A percentile compares a stretch with the other conserved stretches of the same genome.
Evolutionary conservation across 495 filamentous ascomycete species (phyloP).

Genomic region (Hypoxylon fragiforme): DNA sequence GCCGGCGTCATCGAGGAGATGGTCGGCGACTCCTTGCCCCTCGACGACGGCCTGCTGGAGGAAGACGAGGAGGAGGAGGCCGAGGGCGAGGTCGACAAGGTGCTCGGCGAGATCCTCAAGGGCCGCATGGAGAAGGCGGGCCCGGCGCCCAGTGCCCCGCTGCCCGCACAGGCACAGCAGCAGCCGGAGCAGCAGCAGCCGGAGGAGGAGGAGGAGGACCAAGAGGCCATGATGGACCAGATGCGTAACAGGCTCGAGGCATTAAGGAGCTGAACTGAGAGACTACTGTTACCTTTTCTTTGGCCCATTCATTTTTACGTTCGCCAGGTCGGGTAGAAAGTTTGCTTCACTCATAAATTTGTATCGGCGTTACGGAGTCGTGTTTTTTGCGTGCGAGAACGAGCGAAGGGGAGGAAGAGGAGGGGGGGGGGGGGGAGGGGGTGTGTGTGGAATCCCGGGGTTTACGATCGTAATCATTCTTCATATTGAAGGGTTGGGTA

Average conservation of each 20-base stretch:
- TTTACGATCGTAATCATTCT: conserved; percentile 17
- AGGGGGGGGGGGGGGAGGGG: too few species aligned
- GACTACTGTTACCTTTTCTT: too few species aligned
- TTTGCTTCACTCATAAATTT: neutral
- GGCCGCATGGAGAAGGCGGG: conserved; percentile 75
- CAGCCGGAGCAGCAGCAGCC: conserved; percentile 47
- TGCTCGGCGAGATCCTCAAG: conserved; percentile 84
- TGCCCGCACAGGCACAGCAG: conserved; percentile 57
- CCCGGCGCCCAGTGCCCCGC: conserved; percentile 55
- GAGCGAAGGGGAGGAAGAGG: too few species aligned
- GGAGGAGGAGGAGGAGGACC: conserved; percentile 74
- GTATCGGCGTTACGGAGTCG: conserved; percentile 37
- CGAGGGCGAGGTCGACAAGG: conserved; percentile 89
- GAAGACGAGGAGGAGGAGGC: conserved; percentile 90
- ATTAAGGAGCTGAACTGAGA: conserved; percentile 75
- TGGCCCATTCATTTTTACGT: too few species aligned
- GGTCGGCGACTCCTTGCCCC: conserved; percentile 83
- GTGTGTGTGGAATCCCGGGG: too few species aligned
- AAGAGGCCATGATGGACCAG: conserved; percentile 84
- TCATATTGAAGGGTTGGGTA: conserved; percentile 6
- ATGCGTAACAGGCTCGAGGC: conserved; percentile 92
- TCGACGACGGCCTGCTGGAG: conserved; percentile 55
- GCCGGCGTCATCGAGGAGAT: conserved; percentile 98
- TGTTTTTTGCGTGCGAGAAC: too few species aligned
- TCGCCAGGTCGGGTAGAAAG: too few species aligned